phyloP scores from a whole-genome alignment of 768 basidiomycete genomes.

The Antrodiella citrinella region DNA sequence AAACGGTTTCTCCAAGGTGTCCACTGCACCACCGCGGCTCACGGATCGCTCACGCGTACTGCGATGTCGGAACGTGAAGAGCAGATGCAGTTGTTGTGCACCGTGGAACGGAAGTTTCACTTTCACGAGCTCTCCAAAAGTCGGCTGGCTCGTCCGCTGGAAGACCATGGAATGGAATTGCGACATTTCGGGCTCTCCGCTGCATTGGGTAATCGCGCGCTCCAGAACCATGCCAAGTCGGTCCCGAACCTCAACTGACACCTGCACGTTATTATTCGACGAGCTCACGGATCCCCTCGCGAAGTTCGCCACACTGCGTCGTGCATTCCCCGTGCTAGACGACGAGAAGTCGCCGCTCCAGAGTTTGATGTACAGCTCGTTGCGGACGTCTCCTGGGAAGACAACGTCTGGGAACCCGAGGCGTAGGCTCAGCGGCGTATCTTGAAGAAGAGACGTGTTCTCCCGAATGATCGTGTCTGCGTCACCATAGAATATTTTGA shows the following conservation, averaged over 20 bases:
- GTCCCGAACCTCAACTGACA: conserved; percentile 81
- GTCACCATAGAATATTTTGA: conserved; percentile 86
- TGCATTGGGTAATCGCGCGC: conserved; percentile 70
- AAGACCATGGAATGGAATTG: conserved; percentile 91
- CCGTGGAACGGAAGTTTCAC: conserved; percentile 62
- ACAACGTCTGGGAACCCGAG: conserved; percentile 96
- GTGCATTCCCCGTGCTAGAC: conserved; percentile 41
- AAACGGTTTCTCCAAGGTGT: conserved; percentile 61
- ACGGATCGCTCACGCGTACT: conserved; percentile 39
- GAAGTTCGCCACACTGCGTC: conserved; percentile 42
- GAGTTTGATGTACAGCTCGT: conserved; percentile 93
- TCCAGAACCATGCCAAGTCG: conserved; percentile 62
- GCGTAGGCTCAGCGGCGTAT: conserved; percentile 73
- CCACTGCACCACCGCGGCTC: conserved; percentile 30
- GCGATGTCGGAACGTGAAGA: conserved; percentile 88
- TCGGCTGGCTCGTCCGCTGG: conserved; percentile 79
- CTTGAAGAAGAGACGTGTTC: conserved; percentile 77
- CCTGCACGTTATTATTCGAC: conserved; percentile 68
- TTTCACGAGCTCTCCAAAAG: conserved; percentile 91
- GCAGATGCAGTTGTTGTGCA: conserved; percentile 79
- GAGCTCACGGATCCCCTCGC: conserved; percentile 49
- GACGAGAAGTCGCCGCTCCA: conserved; percentile 87
- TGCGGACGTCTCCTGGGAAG: conserved; percentile 85
- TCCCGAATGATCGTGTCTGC: conserved; percentile 66
- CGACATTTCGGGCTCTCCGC: conserved; percentile 73